phyloP scores from a whole-genome alignment of 441 rosid genomes.

The Metrosideros polymorpha region DNA sequence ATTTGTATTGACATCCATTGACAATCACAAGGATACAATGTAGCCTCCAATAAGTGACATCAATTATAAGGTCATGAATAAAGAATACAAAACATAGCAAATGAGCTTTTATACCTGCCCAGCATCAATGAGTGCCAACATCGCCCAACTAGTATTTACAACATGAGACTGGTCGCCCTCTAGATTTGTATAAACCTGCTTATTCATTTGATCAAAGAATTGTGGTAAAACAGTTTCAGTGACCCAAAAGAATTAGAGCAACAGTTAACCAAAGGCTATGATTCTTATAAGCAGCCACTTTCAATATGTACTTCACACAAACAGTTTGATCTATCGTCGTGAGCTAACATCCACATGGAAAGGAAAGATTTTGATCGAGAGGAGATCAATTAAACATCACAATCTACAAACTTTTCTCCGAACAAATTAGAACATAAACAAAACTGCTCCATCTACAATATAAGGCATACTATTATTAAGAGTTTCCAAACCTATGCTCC shows the following conservation, averaged over 20 bases:
- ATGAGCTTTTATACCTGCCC: conserved; percentile 12
- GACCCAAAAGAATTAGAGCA: neutral
- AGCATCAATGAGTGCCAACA: conserved; percentile 17
- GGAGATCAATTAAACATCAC: neutral
- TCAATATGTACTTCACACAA: neutral
- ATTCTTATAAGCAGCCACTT: neutral
- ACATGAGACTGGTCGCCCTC: conserved; percentile 9
- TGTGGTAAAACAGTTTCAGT: neutral
- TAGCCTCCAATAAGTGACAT: neutral
- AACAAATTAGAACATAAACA: neutral
- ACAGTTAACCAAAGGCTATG: neutral
- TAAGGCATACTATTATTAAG: neutral
- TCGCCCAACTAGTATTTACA: conserved; percentile 16
- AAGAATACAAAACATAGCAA: neutral
- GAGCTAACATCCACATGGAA: neutral
- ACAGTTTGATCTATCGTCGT: neutral
- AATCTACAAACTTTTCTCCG: neutral
- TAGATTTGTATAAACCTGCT: conserved; percentile 6
- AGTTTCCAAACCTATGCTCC: neutral
- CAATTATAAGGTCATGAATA: neutral
- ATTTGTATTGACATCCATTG: neutral
- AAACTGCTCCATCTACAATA: neutral
- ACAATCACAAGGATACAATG: neutral
- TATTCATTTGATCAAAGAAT: neutral
- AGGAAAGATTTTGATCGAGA: neutral